These are phyloP conservation scores for Talaromyces funiculosus DNA, from an alignment of 2,329 filamentous ascomycete species.

Conservation along the genomic window DNA sequence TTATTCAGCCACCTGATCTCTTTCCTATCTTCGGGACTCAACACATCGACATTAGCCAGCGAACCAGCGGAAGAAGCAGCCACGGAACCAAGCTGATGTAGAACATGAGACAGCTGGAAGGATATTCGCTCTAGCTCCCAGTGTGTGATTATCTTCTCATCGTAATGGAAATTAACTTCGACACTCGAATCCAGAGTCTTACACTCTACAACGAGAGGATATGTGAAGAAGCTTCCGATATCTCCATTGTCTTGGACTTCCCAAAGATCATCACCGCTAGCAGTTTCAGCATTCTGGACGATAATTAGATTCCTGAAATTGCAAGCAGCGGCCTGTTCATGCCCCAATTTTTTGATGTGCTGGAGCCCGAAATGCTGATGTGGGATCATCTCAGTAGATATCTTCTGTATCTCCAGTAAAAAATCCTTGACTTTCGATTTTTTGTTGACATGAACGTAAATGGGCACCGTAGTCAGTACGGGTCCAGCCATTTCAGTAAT, in stretches of 20 bases:
- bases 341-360: conserved; percentile 49
- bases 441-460: conserved; percentile 37
- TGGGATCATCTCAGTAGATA: conserved; percentile 54
- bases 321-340: conserved; percentile 41
- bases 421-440: conserved; percentile 42
- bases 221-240: conserved; percentile 53
- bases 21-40: conserved; percentile 30
- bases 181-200: conserved; percentile 51
- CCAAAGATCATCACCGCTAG: conserved; percentile 26
- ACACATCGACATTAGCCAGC: conserved; percentile 14
- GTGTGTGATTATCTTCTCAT: conserved; percentile 53
- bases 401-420: conserved; percentile 52
- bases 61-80: conserved; percentile 16
- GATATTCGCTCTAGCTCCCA: conserved; percentile 51
- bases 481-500: conserved; percentile 39
- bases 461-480: conserved; percentile 17
- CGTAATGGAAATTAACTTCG: conserved; percentile 59
- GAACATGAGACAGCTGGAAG: conserved; percentile 43
- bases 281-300: conserved; percentile 31
- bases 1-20: conserved; percentile 22
- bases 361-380: conserved; percentile 60
- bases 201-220: conserved; percentile 62
- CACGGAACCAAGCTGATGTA: conserved; percentile 29
- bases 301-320: conserved; percentile 45
- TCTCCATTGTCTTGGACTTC: conserved; percentile 45